phyloP scores from a whole-genome alignment of 2,329 filamentous ascomycete genomes.

The Ophiocordyceps unilateralis region DNA sequence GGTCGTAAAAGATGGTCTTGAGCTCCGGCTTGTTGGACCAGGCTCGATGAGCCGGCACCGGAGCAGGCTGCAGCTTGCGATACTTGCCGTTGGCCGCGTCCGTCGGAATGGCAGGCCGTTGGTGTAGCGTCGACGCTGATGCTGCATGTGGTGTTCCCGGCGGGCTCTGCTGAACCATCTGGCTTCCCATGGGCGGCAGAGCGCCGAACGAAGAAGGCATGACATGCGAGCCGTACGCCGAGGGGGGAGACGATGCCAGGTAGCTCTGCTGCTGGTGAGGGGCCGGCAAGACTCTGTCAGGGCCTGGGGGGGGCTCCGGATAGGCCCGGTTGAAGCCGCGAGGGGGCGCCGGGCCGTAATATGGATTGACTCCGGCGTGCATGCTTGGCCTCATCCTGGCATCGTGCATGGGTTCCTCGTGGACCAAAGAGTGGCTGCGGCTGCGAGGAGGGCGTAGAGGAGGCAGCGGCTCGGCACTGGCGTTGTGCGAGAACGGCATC shows the following conservation, averaged over 20 bases:
- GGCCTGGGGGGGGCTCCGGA: conserved; percentile 11
- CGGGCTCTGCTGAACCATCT: conserved; percentile 18
- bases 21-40: conserved; percentile 31
- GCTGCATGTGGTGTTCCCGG: conserved; percentile 16
- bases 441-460: conserved; percentile 20
- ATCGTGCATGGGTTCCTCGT: conserved; percentile 16
- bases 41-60: conserved; percentile 32
- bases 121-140: conserved; percentile 14
- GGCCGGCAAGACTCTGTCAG: conserved; percentile 18
- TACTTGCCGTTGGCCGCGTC: conserved; percentile 27
- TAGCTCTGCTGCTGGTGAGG: conserved; percentile 13
- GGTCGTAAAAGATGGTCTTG: conserved; percentile 41
- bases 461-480: conserved; percentile 18
- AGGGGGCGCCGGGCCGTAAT: conserved; percentile 13
- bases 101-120: conserved; percentile 20
- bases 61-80: conserved; percentile 41
- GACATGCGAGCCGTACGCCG: conserved; percentile 9
- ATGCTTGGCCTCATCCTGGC: conserved; percentile 12
- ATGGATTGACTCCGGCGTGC: conserved; percentile 10
- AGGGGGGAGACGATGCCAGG: conserved; percentile 17
- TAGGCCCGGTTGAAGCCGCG: conserved; percentile 16
- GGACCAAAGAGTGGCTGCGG: conserved; percentile 14
- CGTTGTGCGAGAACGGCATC: conserved; percentile 18
- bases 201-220: conserved; percentile 17
- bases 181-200: conserved; percentile 11